Evolutionary conservation across 768 basidiomycete genomes (phyloP), one percentile per base, ranked within the genome.

Genomic region (Termitomyces titanicus): DNA sequence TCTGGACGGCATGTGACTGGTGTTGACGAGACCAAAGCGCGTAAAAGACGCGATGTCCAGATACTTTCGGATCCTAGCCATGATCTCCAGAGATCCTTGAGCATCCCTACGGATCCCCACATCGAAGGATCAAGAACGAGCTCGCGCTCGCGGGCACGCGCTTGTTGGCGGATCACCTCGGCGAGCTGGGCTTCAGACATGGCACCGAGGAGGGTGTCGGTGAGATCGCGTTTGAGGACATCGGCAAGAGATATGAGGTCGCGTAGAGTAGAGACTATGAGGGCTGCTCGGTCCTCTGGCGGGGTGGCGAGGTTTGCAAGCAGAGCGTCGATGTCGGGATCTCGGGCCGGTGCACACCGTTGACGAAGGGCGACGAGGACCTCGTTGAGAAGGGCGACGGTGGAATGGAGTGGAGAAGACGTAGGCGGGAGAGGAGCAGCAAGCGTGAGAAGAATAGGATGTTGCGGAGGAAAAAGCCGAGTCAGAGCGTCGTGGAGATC

Each of bases 341-440:
- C 89, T 34, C 86, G 79, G 17, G 78, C 71, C 6, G 89, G 88
- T 2, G 88, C 86, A 50, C 87, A 89, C 45, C 88, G 81, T 62
- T 81, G 67, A 17, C 77, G 77, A 12, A 90, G 70, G 24, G 76
- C 73, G 7, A 57, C 44, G 11, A 89, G 68, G 10, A 84, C 69
- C 50, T 86, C 84, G 29, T 75, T 77, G 25, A 89, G 71, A 52
- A 85, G 71, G 29, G 67, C 68, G n/a, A 81, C 61, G 17, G 80
- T 74, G 18, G 85, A 84, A 43, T 79, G 75, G 15, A 90, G 72
- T 0, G 87, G 88, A 0, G 85, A 82, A 1, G 85, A 80, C 0
- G 88, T 87, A 0, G 89, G 89, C 1, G 86, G 74, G 11, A 85
- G 70, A 0, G 84, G 88, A 2, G 80, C 74, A 6, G 82, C 78